Evolutionary conservation across 2,329 filamentous ascomycete species (phyloP).

Genomic region (Chrysosporium keratinophilum): DNA sequence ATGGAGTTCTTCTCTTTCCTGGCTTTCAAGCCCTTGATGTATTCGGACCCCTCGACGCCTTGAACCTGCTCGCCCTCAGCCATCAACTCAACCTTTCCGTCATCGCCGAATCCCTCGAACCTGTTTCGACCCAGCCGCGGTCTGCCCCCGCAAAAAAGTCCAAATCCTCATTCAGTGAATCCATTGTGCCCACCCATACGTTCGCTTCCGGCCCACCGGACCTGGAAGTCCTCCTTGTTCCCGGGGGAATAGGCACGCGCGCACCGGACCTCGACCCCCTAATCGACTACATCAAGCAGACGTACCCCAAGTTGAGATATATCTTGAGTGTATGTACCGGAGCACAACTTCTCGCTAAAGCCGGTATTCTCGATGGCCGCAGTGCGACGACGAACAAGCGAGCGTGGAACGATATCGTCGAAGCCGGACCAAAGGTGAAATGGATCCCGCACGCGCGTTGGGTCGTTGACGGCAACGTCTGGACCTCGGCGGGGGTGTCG

Average conservation of each 20-base stretch:
- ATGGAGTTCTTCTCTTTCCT: conserved; percentile 28
- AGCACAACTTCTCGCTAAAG: conserved; percentile 46
- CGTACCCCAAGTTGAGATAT: conserved; percentile 42
- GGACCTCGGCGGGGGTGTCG: conserved; percentile 54
- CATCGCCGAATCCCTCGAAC: conserved; percentile 25
- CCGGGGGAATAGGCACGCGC: conserved; percentile 46
- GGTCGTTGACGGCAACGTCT: conserved; percentile 56
- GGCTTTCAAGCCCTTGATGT: conserved; percentile 36
- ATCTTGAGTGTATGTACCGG: conserved; percentile 59
- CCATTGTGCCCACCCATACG: conserved; percentile 39
- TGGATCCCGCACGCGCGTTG: conserved; percentile 56
- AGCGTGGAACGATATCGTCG: conserved; percentile 43
- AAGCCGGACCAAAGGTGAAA: conserved; percentile 42
- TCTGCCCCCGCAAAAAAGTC: conserved; percentile 5
- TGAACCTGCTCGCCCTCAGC: conserved; percentile 27
- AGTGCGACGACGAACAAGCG: conserved; percentile 58
- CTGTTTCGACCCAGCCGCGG: conserved; percentile 23
- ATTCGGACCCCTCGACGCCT: conserved; percentile 40
- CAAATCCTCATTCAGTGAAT: conserved; percentile 26
- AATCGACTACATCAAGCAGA: conserved; percentile 38
- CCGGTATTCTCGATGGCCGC: conserved; percentile 51
- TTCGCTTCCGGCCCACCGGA: background rate
- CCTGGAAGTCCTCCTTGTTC: conserved; percentile 8
- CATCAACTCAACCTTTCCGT: conserved; percentile 22
- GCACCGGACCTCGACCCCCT: conserved; percentile 28